Evolutionary conservation across 495 filamentous ascomycete species (phyloP), one percentile per base, ranked within the genome.

Genomic region (Opeltia flavorubescens): DNA sequence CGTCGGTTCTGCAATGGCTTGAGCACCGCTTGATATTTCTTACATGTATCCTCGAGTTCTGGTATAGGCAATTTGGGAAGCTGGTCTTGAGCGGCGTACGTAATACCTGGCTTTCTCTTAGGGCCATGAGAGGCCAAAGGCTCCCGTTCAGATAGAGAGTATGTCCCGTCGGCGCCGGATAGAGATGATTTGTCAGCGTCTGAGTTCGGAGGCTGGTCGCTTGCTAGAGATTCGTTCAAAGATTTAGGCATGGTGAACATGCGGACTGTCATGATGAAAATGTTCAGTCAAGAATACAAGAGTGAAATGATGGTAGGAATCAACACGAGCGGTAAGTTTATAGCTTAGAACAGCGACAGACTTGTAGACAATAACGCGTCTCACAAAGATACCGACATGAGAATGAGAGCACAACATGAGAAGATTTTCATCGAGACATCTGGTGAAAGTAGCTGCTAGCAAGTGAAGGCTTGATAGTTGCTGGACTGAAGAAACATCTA

Each of bases 341-440:
- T 89, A 70, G 83, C 83, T 71, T 84, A 88, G 72, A 93, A 93
- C 89, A 91, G 61, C 91, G 86, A 59, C 84, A 93, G 61, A 93
- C 83, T 71, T 91, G 83, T 40, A 83, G 69, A 62, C 68, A 93
- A 62, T 87, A 91, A 33, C 30, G n/a, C n/a, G n/a, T n/a, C n/a
- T n/a, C n/a, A n/a, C n/a, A n/a, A n/a, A n/a, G n/a, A n/a, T n/a
- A n/a, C n/a, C n/a, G n/a, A n/a, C n/a, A n/a, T n/a, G n/a, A n/a
- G n/a, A n/a, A n/a, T n/a, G n/a, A n/a, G n/a, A n/a, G n/a, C n/a
- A n/a, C n/a, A n/a, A n/a, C n/a, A n/a, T n/a, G n/a, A n/a, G n/a
- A n/a, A n/a, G n/a, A n/a, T n/a, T n/a, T n/a, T n/a, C n/a, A n/a
- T n/a, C n/a, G n/a, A n/a, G n/a, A n/a, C n/a, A n/a, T n/a, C n/a